Evolutionary conservation across 2,329 filamentous ascomycete species (phyloP).

Genomic region (Diaporthe capsici): DNA sequence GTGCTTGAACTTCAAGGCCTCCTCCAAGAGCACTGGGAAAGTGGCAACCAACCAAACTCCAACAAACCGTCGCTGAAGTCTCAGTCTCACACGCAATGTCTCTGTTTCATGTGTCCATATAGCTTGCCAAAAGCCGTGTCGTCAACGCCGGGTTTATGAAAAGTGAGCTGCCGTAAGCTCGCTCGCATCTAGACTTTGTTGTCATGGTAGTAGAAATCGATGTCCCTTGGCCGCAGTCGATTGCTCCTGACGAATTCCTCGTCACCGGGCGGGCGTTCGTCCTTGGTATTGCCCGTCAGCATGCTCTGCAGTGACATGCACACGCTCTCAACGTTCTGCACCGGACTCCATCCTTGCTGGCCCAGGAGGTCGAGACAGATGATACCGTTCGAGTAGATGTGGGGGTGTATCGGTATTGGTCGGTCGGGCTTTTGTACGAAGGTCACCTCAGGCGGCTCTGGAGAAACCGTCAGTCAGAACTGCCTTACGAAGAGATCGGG

Average conservation of each 20-base stretch:
- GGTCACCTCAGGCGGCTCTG: slow-evolving; percentile 94
- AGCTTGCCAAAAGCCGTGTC: slow-evolving; percentile 29
- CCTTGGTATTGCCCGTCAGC: slow-evolving; percentile 93
- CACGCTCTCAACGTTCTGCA: slow-evolving; percentile 96
- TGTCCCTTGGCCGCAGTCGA: slow-evolving; percentile 84
- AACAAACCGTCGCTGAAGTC: slow-evolving; percentile 4
- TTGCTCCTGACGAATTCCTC: slow-evolving; percentile 90
- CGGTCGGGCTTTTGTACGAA: slow-evolving; percentile 78
- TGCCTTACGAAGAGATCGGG: neutral
- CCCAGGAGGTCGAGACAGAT: slow-evolving; percentile 97
- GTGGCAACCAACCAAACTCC: slow-evolving; percentile 25
- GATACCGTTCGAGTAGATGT: slow-evolving; percentile 98
- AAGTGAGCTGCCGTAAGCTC: neutral
- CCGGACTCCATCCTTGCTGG: slow-evolving; percentile 91
- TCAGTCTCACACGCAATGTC: slow-evolving; percentile 10
- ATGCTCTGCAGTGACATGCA: slow-evolving; percentile 99
- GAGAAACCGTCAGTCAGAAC: slow-evolving; percentile 23
- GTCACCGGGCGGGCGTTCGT: slow-evolving; percentile 91
- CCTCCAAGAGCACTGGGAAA: slow-evolving; percentile 1
- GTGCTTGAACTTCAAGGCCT: slow-evolving; percentile 7
- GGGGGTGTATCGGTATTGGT: slow-evolving; percentile 92
- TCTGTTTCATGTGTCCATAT: slow-evolving; percentile 7
- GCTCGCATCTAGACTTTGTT: slow-evolving; percentile 72
- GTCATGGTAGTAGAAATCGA: slow-evolving; percentile 95
- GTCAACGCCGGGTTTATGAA: neutral